phyloP scores from a whole-genome alignment of 2,329 filamentous ascomycete species.

The Xylariaceae sp. region DNA sequence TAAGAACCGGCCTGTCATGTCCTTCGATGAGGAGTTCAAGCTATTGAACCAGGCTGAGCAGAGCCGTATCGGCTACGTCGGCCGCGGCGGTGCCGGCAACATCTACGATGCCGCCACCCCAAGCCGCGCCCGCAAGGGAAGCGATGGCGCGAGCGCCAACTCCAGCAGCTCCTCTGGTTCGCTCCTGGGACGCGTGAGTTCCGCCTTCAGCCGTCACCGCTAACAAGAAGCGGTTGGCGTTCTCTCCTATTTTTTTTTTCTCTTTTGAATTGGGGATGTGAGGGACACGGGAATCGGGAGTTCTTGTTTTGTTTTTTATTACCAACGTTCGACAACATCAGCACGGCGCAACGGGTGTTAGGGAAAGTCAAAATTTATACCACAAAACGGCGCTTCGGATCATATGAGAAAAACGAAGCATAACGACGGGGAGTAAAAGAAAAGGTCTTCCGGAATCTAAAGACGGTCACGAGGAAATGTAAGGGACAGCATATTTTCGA shows the following conservation, averaged over 20 bases:
- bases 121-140: slow-evolving; percentile 13
- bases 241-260: too few relatives aligned
- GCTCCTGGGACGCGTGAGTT: slow-evolving; percentile 39
- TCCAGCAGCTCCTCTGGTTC: slow-evolving; percentile 29
- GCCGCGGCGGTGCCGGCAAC: slow-evolving; percentile 61
- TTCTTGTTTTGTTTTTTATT: not conserved
- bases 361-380: too few relatives aligned
- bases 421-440: not conserved
- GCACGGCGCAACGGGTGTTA: not conserved
- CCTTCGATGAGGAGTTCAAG: slow-evolving; percentile 62
- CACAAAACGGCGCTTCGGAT: not conserved
- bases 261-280: not conserved
- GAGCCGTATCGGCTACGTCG: slow-evolving; percentile 53
- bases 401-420: not conserved
- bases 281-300: not conserved
- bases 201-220: slow-evolving; percentile 30
- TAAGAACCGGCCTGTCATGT: slow-evolving; percentile 51
- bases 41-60: slow-evolving; percentile 49
- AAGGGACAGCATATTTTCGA: too few relatives aligned
- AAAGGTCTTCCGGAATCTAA: not conserved
- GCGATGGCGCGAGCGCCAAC: slow-evolving; percentile 21
- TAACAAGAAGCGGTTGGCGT: not conserved
- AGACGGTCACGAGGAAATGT: too few relatives aligned
- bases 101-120: slow-evolving; percentile 29
- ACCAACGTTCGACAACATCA: not conserved